Conservation (phyloP, 768 basidiomycete species). For the Dioszegia hungarica region DNA sequence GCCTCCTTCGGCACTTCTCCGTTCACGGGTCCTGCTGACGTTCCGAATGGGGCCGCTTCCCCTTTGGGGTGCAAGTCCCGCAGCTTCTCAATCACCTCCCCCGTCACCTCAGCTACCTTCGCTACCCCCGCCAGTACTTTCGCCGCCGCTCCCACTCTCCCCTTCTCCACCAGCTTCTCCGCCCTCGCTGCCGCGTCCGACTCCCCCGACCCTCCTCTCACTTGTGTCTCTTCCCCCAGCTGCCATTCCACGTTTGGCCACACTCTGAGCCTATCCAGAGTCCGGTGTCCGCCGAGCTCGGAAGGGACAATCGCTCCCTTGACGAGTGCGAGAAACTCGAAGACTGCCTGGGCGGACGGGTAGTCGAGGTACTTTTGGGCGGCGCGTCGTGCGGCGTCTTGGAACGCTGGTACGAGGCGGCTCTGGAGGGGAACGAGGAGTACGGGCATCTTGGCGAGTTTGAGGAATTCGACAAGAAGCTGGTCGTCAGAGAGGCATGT, state of each 20-base stretch:
- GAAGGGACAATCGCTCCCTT: background rate
- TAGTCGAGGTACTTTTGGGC: background rate
- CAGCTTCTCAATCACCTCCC: too few relatives aligned
- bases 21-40: too few relatives aligned
- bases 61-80: too few relatives aligned
- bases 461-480: background rate
- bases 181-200: too few relatives aligned
- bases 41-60: too few relatives aligned
- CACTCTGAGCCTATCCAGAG: background rate
- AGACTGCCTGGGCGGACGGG: background rate
- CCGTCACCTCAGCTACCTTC: too few relatives aligned
- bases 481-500: background rate
- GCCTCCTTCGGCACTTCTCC: too few relatives aligned
- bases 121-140: too few relatives aligned
- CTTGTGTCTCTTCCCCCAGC: too few relatives aligned
- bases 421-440: background rate
- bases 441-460: background rate
- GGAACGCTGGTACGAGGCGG: background rate
- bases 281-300: background rate
- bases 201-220: too few relatives aligned
- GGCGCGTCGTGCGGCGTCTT: background rate
- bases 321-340: background rate
- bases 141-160: too few relatives aligned
- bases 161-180: too few relatives aligned
- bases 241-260: background rate